phyloP scores from a whole-genome alignment of 257 asterid species.

The Craterostigma plantagineum region DNA sequence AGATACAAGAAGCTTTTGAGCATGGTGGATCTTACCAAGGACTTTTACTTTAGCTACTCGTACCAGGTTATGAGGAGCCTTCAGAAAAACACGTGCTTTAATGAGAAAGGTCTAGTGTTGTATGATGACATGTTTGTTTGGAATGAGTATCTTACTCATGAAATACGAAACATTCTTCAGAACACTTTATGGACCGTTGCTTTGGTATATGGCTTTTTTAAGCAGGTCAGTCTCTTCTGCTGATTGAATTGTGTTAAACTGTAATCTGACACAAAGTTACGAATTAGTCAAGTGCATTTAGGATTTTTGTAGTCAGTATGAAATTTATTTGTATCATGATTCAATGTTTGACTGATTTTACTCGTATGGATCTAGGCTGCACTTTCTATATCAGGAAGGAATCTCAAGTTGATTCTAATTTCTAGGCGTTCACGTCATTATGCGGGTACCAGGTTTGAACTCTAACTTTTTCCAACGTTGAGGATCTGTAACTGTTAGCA shows the following conservation, averaged over 20 bases:
- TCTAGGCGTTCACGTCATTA: slow-evolving; percentile 91
- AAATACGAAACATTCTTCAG: slow-evolving; percentile 64
- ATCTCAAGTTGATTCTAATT: slow-evolving; percentile 54
- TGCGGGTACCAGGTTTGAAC: slow-evolving; percentile 85
- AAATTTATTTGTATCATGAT: not conserved
- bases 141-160: slow-evolving; percentile 93
- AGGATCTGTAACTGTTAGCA: too few species aligned
- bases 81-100: slow-evolving; percentile 60
- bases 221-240: slow-evolving; percentile 44
- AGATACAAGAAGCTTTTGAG: slow-evolving; percentile 89
- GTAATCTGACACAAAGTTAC: too few species aligned
- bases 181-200: slow-evolving; percentile 90
- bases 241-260: slow-evolving; percentile 2
- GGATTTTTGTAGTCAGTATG: not conserved
- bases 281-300: too few species aligned
- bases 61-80: slow-evolving; percentile 90
- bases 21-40: slow-evolving; percentile 96
- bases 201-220: slow-evolving; percentile 82
- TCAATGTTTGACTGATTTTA: slow-evolving; percentile 6
- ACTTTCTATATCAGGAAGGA: slow-evolving; percentile 57
- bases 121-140: slow-evolving; percentile 95
- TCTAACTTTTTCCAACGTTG: too few species aligned
- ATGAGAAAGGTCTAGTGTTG: slow-evolving; percentile 35
- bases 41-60: slow-evolving; percentile 95
- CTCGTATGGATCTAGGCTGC: slow-evolving; percentile 39